Evolutionary conservation across 495 filamentous ascomycete genomes (phyloP), one percentile per base, ranked within the genome.

Genomic region (Hypoxylon lienhwacheense): DNA sequence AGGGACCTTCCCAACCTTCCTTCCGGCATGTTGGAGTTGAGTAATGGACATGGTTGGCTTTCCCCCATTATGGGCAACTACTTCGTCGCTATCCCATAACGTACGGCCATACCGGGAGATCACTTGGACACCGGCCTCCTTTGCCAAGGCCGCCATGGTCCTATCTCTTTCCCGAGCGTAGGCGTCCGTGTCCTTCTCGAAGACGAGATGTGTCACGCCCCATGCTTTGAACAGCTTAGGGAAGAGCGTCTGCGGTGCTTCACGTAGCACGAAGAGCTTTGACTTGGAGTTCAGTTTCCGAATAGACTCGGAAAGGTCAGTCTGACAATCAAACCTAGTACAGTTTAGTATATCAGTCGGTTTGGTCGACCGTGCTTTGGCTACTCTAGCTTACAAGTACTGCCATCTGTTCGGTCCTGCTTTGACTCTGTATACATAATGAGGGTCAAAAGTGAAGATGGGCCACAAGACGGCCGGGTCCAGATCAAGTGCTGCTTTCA

Each of bases 161-260:
- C 65, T 71, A 66, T 89, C 85, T 26, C 85, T 65, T 11, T 81
- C 74, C 7, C 76, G 70, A 3, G 79, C 85, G 63, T 88, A 88
- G 0, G 83, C 74, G 69, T 88, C 86, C 2, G 83, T 86, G 51
- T 89, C 85, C 55, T 84, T 85, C 63, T 88, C 85, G 58, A 88
- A 89, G 0, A 87, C 85, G 2, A 88, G 66, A 70, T 88, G 85
- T 0, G 82, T 82, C 19, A 86, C 78, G 14, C 76, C 77, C 85
- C 84, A 88, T 31, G 75, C 71, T 59, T 81, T 79, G 74, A 86
- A 86, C 0, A 88, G 68, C 58, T 87, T 87, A 1, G 81, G 79
- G 7, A 88, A 70, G 1, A 87, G 67, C 0, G 82, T 85, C 60
- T 82, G 82, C 2, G 85, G 84, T 1, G 78, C 82, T 73, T 88